These are phyloP conservation scores for Pseudomicrostroma phylloplanum DNA, from an alignment of 1,284 basidiomycete genomes.

Conservation along the genomic window DNA sequence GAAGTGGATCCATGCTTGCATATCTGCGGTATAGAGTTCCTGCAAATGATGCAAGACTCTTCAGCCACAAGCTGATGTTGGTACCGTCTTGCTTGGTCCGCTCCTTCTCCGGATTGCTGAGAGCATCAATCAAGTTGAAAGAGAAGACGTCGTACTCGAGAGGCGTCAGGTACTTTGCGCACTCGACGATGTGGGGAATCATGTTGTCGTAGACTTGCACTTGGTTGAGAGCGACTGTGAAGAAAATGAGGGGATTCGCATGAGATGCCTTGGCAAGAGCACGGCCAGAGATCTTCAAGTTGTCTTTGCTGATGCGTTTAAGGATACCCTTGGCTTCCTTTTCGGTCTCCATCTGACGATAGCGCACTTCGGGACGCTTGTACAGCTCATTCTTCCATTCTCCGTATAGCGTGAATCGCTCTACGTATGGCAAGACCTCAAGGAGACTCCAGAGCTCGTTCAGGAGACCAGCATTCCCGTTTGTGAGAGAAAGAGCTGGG, in stretches of 20 bases:
- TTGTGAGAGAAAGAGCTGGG: constrained; percentile 77
- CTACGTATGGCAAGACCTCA: constrained; percentile 66
- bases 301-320: constrained; percentile 55
- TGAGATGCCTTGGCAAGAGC: constrained; percentile 90
- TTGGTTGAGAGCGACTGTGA: constrained; percentile 81
- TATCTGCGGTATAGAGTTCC: constrained; percentile 86
- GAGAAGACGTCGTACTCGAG: constrained; percentile 91
- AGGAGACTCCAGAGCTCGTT: constrained; percentile 58
- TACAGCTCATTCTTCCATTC: constrained; percentile 79
- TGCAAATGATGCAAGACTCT: constrained; percentile 77
- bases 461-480: constrained; percentile 62
- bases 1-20: constrained; percentile 65
- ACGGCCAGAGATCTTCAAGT: constrained; percentile 72
- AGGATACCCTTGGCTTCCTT: constrained; percentile 52
- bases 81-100: constrained; percentile 88
- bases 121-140: constrained; percentile 77
- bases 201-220: constrained; percentile 96
- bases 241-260: constrained; percentile 86
- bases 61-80: constrained; percentile 84
- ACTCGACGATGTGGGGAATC: constrained; percentile 80
- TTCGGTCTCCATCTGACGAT: constrained; percentile 56
- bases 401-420: constrained; percentile 84
- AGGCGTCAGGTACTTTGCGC: constrained; percentile 78
- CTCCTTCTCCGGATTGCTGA: constrained; percentile 72
- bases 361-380: constrained; percentile 52